A percentile compares a stretch with the other conserved stretches of the same genome.
Evolutionary conservation across 2,329 filamentous ascomycete species (phyloP).

Genomic region (Hypoxylon sp.): DNA sequence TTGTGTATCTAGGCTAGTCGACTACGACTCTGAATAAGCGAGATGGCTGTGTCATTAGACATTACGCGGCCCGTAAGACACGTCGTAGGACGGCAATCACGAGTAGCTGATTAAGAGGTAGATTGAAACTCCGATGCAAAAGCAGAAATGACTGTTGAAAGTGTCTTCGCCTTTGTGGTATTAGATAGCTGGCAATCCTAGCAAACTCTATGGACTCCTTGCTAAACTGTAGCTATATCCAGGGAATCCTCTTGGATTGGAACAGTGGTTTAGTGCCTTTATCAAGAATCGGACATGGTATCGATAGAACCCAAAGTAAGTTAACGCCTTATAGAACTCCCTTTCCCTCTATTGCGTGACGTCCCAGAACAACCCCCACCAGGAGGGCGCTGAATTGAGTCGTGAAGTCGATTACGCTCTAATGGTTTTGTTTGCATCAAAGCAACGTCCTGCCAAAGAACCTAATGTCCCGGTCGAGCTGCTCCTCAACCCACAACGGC

Average conservation of each 20-base stretch:
- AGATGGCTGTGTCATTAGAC: constrained; percentile 6
- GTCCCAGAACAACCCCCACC: background rate
- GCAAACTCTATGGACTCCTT: background rate
- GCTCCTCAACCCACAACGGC: constrained; percentile 69
- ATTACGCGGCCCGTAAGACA: constrained; percentile 8
- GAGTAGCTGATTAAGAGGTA: background rate
- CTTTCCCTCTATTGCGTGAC: background rate
- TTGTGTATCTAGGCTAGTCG: background rate
- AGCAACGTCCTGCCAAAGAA: constrained; percentile 60
- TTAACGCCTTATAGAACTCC: background rate
- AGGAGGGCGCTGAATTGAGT: background rate
- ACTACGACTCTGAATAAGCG: background rate
- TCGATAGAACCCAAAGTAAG: constrained; percentile 1
- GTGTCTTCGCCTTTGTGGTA: background rate
- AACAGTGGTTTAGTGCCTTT: too few relatives aligned
- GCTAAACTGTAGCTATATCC: background rate
- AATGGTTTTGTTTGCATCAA: background rate
- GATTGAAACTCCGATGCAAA: background rate
- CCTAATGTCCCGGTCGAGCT: constrained; percentile 61
- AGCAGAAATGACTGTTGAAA: background rate
- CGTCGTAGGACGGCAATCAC: background rate
- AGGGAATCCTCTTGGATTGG: background rate
- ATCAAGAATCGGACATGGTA: constrained; percentile 3
- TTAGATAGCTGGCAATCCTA: background rate
- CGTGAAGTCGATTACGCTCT: background rate